A percentile compares a stretch with the other conserved stretches of the same genome.
Evolutionary conservation across 345 rosid genomes (phyloP).

Genomic region (Eucalyptus sp.): DNA sequence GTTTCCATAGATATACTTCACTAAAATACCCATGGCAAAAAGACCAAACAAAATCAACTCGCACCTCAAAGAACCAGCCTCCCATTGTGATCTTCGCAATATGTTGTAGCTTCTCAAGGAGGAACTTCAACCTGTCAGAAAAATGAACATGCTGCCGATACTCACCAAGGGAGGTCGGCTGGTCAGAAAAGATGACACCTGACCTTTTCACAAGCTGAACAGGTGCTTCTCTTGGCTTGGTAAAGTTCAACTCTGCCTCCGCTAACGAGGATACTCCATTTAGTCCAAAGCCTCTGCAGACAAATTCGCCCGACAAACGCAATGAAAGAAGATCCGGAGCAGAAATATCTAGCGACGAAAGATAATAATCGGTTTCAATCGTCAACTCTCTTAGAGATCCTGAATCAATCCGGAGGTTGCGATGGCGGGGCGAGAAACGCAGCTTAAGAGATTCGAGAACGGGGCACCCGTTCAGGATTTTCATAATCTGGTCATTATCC

Average conservation of each 20-base stretch:
- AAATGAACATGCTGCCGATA: too few species aligned
- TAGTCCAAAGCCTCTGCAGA: neutral
- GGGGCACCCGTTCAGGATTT: neutral
- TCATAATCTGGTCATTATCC: accelerated
- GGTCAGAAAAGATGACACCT: too few species aligned
- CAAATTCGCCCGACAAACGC: neutral
- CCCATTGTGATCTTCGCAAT: too few species aligned
- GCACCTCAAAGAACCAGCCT: too few species aligned
- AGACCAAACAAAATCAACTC: too few species aligned
- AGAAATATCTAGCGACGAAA: neutral
- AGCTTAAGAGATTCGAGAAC: neutral
- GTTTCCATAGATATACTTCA: too few species aligned
- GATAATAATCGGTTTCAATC: too few species aligned
- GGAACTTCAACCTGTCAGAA: too few species aligned
- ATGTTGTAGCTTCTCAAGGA: too few species aligned
- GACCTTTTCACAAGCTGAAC: too few species aligned
- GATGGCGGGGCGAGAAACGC: neutral
- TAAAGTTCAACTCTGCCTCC: neutral
- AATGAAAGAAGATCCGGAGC: neutral
- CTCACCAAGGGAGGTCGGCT: too few species aligned
- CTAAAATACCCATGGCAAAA: too few species aligned
- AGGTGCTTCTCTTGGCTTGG: neutral
- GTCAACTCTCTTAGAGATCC: neutral
- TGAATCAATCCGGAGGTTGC: neutral
- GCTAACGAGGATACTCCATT: neutral